A percentile compares a stretch with the other conserved stretches of the same genome.
These are phyloP conservation scores for Sparassis latifolia DNA, from an alignment of 1,284 basidiomycete genomes.

Conservation along the genomic window DNA sequence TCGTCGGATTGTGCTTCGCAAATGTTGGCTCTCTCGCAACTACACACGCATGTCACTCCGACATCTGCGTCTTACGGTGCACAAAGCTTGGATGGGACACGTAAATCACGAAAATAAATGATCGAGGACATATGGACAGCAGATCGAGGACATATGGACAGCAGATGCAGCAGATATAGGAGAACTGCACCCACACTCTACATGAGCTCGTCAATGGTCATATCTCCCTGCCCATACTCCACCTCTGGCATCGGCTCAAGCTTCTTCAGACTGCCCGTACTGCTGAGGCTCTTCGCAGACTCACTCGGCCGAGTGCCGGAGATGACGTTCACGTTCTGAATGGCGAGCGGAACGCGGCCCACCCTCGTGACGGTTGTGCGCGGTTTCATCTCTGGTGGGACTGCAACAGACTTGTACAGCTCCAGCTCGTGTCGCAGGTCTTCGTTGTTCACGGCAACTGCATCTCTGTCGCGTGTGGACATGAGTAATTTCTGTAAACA, in stretches of 20 bases:
- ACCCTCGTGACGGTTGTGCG: conserved; percentile 60
- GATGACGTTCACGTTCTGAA: conserved; percentile 36
- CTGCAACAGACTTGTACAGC: conserved; percentile 63
- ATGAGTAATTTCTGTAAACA: conserved; percentile 48
- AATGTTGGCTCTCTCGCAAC: too few species aligned
- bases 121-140: background rate
- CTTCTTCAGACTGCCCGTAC: background rate
- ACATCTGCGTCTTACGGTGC: too few species aligned
- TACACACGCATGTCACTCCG: too few species aligned
- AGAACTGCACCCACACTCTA: conserved; percentile 15
- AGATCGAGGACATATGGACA: background rate
- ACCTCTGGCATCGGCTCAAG: conserved; percentile 11
- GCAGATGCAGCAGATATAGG: background rate
- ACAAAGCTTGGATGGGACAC: too few species aligned
- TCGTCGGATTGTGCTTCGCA: too few species aligned
- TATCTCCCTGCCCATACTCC: conserved; percentile 28
- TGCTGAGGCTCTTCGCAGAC: background rate
- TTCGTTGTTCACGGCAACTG: conserved; percentile 37
- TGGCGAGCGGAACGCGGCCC: conserved; percentile 44
- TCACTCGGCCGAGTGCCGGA: background rate
- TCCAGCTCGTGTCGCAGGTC: conserved; percentile 56
- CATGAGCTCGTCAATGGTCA: conserved; percentile 55
- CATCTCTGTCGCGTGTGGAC: conserved; percentile 50
- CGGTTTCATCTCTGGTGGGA: conserved; percentile 51
- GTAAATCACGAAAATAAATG: too few species aligned